Conservation (phyloP, 495 filamentous ascomycete genomes). For the Aspergillus bertholletiae region DNA sequence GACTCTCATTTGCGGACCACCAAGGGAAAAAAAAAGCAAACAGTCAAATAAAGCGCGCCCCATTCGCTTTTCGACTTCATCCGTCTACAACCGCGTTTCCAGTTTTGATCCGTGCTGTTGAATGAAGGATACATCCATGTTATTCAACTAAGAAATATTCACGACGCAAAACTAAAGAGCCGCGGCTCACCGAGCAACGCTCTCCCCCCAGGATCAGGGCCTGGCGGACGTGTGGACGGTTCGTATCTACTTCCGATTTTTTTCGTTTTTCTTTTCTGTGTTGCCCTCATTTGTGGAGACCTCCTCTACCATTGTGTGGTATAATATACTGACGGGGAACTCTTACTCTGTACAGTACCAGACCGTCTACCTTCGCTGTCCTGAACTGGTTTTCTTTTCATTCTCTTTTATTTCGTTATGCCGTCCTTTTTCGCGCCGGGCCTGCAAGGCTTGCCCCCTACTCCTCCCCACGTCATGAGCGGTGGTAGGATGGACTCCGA, state of each 20-base stretch:
- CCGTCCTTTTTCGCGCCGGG: conserved; percentile 45
- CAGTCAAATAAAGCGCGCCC: conserved; percentile 19
- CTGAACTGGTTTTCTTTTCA: conserved; percentile 32
- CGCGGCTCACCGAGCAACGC: conserved; percentile 42
- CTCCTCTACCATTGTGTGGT: conserved; percentile 1
- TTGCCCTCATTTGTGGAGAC: no score
- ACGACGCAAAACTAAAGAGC: conserved; percentile 33
- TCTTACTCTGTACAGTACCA: conserved; percentile 11
- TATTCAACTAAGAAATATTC: conserved; percentile 42
- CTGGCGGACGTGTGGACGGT: conserved; percentile 47
- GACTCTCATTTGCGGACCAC: no score
- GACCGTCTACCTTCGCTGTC: conserved; percentile 24
- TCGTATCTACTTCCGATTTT: conserved; percentile 24
- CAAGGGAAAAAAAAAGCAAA: conserved; percentile 11
- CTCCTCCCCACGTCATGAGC: conserved; percentile 41
- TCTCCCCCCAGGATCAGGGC: conserved; percentile 41
- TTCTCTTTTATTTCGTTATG: conserved; percentile 26
- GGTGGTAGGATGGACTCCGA: conserved; percentile 40
- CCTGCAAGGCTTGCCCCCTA: conserved; percentile 44
- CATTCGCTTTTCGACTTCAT: conserved; percentile 15
- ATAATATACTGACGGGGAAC: conserved; percentile 11
- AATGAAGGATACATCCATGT: conserved; percentile 34
- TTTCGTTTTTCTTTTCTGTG: conserved; percentile 10
- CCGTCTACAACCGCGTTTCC: conserved; percentile 20
- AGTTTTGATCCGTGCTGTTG: conserved; percentile 26